Percentiles rank a stretch among this genome's conserved stretches.
Conservation (phyloP, 257 asterid genomes). For the Ehretia macrophylla region DNA sequence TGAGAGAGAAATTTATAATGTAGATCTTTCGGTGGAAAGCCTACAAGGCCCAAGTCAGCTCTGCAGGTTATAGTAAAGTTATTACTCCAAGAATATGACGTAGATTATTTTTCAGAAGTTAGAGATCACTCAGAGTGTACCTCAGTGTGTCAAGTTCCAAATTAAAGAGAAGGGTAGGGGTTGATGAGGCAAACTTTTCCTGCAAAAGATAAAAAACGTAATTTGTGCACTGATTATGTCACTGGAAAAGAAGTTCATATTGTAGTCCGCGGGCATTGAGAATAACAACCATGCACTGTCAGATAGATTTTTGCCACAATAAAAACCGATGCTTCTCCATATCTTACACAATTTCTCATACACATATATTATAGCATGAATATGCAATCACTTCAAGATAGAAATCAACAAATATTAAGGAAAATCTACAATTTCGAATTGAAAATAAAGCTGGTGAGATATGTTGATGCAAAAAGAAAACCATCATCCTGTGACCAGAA, state of each 20-base stretch:
- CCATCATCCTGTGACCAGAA: too few species aligned
- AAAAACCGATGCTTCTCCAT: too few species aligned
- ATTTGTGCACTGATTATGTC: background rate
- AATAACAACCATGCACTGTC: too few species aligned
- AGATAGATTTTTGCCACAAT: too few species aligned
- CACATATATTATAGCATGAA: too few species aligned
- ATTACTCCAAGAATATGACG: conserved; percentile 10
- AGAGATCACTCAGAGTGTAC: conserved; percentile 29
- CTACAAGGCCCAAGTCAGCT: conserved; percentile 91
- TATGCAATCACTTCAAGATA: too few species aligned
- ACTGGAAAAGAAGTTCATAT: background rate
- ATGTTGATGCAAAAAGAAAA: too few species aligned
- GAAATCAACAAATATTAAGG: too few species aligned
- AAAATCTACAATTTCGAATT: too few species aligned
- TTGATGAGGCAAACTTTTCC: conserved; percentile 71
- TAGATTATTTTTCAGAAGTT: background rate
- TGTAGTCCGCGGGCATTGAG: too few species aligned
- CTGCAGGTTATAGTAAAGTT: conserved; percentile 39
- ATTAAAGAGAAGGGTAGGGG: conserved; percentile 84
- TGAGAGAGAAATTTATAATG: conserved; percentile 89
- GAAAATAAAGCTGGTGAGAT: too few species aligned
- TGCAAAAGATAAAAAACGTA: conserved; percentile 24
- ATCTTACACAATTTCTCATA: too few species aligned
- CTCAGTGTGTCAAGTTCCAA: conserved; percentile 93
- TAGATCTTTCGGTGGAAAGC: conserved; percentile 78